These are phyloP conservation scores for Bruguiera parviflora DNA, from an alignment of 345 rosid genomes.

Conservation along the genomic window DNA sequence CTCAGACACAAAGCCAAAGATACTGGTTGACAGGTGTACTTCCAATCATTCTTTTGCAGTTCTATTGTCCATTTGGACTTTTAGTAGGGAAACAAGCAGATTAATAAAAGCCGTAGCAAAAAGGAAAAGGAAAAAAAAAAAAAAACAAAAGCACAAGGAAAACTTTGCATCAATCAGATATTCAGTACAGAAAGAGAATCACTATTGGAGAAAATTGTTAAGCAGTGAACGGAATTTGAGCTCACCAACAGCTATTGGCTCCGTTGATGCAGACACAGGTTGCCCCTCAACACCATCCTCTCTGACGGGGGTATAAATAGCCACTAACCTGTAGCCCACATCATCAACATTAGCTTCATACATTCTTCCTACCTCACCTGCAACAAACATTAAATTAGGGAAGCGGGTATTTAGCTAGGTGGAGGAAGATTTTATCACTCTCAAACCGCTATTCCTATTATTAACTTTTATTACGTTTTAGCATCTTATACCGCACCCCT, in stretches of 20 bases:
- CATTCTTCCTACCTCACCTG: constrained; percentile 92
- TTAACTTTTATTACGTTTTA: too few species aligned
- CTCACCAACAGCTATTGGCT: constrained; percentile 86
- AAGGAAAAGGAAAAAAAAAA: too few species aligned
- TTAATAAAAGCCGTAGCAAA: too few species aligned
- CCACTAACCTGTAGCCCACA: constrained; percentile 91
- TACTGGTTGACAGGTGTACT: too few species aligned
- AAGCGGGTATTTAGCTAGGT: background rate
- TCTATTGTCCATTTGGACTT: too few species aligned
- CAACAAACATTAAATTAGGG: constrained; percentile 25
- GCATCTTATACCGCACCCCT: too few species aligned
- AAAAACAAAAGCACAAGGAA: too few species aligned
- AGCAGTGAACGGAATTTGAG: background rate
- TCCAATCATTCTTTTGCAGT: too few species aligned
- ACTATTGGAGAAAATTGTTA: background rate
- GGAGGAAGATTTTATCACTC: background rate
- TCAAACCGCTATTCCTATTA: too few species aligned
- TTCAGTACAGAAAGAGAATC: background rate
- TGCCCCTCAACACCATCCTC: constrained; percentile 96
- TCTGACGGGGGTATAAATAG: constrained; percentile 77
- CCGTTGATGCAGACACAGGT: constrained; percentile 96
- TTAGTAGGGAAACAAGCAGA: too few species aligned
- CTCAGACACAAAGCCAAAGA: too few species aligned
- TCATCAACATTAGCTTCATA: constrained; percentile 99
- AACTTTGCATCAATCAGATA: background rate